These are phyloP conservation scores for Tripidium arundinaceum DNA, from an alignment of 202 grass and related monocot genomes.

Conservation along the genomic window DNA sequence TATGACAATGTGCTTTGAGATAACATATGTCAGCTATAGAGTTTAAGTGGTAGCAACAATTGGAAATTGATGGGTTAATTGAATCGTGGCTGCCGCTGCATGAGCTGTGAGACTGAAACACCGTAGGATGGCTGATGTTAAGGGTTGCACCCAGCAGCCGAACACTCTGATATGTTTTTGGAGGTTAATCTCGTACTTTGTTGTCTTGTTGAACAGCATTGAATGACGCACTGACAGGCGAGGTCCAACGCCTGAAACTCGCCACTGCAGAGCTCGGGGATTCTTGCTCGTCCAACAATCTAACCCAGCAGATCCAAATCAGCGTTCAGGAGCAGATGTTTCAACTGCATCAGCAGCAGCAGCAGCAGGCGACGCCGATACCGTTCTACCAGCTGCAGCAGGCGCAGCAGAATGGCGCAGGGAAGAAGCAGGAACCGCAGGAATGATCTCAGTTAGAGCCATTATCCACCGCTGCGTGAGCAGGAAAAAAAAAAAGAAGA, in stretches of 20 bases:
- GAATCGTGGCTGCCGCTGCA: no score
- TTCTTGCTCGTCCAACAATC: constrained; percentile 56
- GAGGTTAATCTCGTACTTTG: no score
- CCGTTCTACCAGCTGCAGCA: constrained; percentile 67
- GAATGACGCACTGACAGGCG: no score
- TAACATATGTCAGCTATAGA: not conserved
- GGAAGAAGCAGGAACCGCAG: constrained; percentile 40
- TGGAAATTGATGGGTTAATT: not conserved
- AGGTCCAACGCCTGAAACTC: no score
- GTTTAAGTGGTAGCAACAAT: not conserved
- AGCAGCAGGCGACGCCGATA: constrained; percentile 47
- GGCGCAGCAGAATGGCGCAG: constrained; percentile 47
- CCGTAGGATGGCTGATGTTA: no score
- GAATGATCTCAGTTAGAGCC: constrained; percentile 38
- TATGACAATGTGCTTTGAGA: not conserved
- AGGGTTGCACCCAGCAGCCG: no score
- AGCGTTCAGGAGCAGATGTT: constrained; percentile 57
- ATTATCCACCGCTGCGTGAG: not conserved
- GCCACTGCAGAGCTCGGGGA: constrained; percentile 57
- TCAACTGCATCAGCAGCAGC: constrained; percentile 49
- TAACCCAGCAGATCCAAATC: constrained; percentile 55
- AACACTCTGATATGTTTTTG: no score
- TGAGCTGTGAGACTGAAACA: no score
- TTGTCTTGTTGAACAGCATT: no score
- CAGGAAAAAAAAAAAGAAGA: not conserved